Base-by-base conservation (phyloP, 1,139 yeast species). In the Pichiaceae sp. region DNA sequence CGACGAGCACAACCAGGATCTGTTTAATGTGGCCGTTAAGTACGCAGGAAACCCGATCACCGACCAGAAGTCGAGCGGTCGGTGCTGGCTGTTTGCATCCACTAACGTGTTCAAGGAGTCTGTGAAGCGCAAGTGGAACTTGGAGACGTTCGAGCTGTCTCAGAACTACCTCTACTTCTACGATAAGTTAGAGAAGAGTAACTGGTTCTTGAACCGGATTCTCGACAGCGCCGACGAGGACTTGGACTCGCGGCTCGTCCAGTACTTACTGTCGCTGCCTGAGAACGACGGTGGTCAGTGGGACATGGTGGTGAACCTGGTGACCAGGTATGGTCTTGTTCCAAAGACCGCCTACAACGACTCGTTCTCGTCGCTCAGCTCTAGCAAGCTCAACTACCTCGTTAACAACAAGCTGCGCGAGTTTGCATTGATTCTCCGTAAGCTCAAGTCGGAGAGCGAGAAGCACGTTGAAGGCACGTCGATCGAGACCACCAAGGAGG, bases 41-140 rank as follows among this genome's bases (percentile, higher is more conserved):
- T 61, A 66, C 17, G 72, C 73, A 43, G 83, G 84, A 3, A 62
- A 69, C 23, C 79, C 82, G 16, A 64, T 68, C 40, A 73, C 79
- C 48, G 70, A 75, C 55, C 85, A 78, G 54, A 66, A 65, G 42
- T 62, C 68, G 29, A 68, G 77, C 5, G 84, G 83, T 20, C 59
- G 84, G 48, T 78, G 85, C 56, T 78, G 84, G 84, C 66, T 78
- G 43, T 78, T 77, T 60, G 83, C 84, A 12, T 65, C 80, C 4
- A 70, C 76, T 39, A 78, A 78, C 47, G 76, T 77, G 16, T 66
- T 78, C 50, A 64, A 82, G 46, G 62, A 74, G 37, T 69, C 64
- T 33, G 71, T 77, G 27, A 74, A 73, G 53, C 63, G 66, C 50
- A 66, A 65, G 48, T 74, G 68, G 54, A 70, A 71, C 46, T 56